Evolutionary conservation across 2,329 filamentous ascomycete species (phyloP), one percentile per base, ranked within the genome.

Genomic region (Nemania serpens): DNA sequence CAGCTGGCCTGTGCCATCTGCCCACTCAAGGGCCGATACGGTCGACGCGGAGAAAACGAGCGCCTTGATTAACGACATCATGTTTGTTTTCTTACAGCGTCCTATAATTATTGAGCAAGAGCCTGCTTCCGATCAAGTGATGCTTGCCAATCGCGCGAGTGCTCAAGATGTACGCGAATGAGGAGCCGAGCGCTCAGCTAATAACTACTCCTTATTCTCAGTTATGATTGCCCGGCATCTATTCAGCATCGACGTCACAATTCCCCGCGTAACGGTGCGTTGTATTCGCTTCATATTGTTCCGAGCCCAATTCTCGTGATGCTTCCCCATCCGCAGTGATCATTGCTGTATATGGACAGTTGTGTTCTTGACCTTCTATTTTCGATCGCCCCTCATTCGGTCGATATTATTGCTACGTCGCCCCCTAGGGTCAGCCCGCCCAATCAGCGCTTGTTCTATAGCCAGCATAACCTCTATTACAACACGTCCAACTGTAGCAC

Each of bases 1-100:
- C 2, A 79, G 70, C 25, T 50, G 61, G 36, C 57, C 63, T 29
- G 63, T 55, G 15, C 63, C 63, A 33, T 65, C 61, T n/a, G 57
- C 37, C 63, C 61, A 63, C 55, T 61, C 47, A 4, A 65, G 58
- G 22, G 63, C 61, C 11, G 43, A 61, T 46, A 61, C 58, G 11
- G 61, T 33, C 7, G 63, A 45, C 20, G 37, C 39, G 5, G 55
- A 37, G 5, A 62, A 22, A 7, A 64, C 9, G n/a, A 64, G 17
- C 34, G 52, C 48, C 3, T 41, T 54, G 18, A 13, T 41, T 2
- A 62, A 43, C 39, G 15, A 41, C 59, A 62, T 59, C 1, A 9
- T 47, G 15, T 39, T 20, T 11, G 10, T 45, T 37, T 15, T 46
- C 37, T 7, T 39, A 39, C 36, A 5, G 11, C 10, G 33, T 45